Evolutionary conservation across 2,329 filamentous ascomycete genomes (phyloP).

Genomic region (Fusarium gaditjirri): DNA sequence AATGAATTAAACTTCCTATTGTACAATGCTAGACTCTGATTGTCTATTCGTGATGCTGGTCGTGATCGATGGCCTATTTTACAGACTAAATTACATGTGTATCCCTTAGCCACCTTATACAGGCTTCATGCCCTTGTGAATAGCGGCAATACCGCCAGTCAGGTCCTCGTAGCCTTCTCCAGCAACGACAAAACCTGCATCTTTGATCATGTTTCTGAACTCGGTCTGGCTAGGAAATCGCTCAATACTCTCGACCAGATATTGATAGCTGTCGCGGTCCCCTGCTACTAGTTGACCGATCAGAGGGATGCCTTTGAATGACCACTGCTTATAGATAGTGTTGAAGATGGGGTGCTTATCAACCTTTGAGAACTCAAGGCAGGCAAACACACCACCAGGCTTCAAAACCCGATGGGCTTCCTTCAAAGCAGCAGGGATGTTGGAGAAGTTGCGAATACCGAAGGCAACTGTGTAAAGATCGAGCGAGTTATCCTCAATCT

Average conservation of each 20-base stretch:
- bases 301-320: slow-evolving; percentile 90
- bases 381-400: slow-evolving; percentile 95
- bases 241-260: slow-evolving; percentile 98
- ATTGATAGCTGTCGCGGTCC: slow-evolving; percentile 96
- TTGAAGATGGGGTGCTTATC: slow-evolving; percentile 83
- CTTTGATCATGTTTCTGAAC: slow-evolving; percentile 84
- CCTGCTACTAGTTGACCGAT: slow-evolving; percentile 96
- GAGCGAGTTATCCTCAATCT: slow-evolving; percentile 75
- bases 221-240: slow-evolving; percentile 86
- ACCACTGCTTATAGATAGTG: slow-evolving; percentile 93
- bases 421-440: slow-evolving; percentile 83
- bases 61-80: slow-evolving; percentile 24
- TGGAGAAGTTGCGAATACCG: slow-evolving; percentile 95
- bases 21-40: slow-evolving; percentile 35
- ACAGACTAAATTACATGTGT: slow-evolving; percentile 40
- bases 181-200: slow-evolving; percentile 86
- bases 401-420: slow-evolving; percentile 91
- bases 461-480: slow-evolving; percentile 98
- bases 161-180: slow-evolving; percentile 89
- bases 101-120: slow-evolving; percentile 44
- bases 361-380: slow-evolving; percentile 90
- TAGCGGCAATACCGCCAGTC: slow-evolving; percentile 91
- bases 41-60: slow-evolving; percentile 22
- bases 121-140: slow-evolving; percentile 96
- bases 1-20: slow-evolving; percentile 42